Percentiles rank a stretch among this genome's conserved stretches.
phyloP scores from a whole-genome alignment of 148 eudicot genomes.

The Spergularia marina region DNA sequence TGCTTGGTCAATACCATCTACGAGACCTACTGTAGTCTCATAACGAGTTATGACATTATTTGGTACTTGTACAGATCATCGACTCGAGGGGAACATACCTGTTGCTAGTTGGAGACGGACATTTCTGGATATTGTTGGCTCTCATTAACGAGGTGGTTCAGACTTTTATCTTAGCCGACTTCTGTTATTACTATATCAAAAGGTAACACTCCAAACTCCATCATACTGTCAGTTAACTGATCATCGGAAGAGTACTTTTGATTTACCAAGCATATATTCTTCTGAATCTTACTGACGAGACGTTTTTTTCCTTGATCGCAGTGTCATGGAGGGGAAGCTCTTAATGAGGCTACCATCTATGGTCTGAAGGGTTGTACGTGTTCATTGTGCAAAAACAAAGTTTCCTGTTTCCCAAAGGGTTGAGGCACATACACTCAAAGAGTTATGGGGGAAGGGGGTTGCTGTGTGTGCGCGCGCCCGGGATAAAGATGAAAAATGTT shows the following conservation, averaged over 20 bases:
- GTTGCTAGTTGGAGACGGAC: constrained; percentile 50
- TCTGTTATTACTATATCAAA: constrained; percentile 79
- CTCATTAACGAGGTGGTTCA: constrained; percentile 64
- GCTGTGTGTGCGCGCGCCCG: not conserved
- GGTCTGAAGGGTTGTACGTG: constrained; percentile 8
- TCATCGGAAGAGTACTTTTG: not conserved
- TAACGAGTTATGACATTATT: not conserved
- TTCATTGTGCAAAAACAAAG: not conserved
- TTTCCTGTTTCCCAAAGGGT: not conserved
- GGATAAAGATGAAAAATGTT: not conserved
- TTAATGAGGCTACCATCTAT: constrained; percentile 46
- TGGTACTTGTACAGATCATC: constrained; percentile 41
- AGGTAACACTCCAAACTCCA: constrained; percentile 37
- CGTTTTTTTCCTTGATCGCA: constrained; percentile 22
- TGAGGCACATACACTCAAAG: not conserved
- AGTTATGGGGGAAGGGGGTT: too few relatives aligned
- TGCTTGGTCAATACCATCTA: too few relatives aligned
- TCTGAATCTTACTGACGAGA: not conserved
- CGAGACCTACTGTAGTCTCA: too few relatives aligned
- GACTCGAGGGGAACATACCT: constrained; percentile 48
- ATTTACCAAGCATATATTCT: not conserved
- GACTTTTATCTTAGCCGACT: constrained; percentile 84
- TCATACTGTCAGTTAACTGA: not conserved
- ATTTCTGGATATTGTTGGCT: constrained; percentile 57
- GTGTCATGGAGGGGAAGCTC: constrained; percentile 56